These are phyloP conservation scores for Dryas octopetala DNA, from an alignment of 306 rosid species.

Conservation along the genomic window DNA sequence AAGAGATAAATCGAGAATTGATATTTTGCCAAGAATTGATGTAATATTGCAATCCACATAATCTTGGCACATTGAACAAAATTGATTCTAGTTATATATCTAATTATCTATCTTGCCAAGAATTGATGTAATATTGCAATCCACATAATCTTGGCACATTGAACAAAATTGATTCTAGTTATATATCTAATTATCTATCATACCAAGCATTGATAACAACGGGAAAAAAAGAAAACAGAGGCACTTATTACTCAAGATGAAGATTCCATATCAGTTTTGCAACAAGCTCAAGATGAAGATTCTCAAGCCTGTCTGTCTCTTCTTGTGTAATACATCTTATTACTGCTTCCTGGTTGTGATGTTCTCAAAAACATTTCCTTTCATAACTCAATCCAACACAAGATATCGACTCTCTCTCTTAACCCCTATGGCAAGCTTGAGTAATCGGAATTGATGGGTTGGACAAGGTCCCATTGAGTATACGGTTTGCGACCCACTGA, in stretches of 20 bases:
- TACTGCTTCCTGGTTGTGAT: not conserved
- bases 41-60: too few species aligned
- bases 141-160: too few species aligned
- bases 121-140: not conserved
- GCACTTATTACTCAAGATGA: too few species aligned
- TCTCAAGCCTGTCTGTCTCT: not conserved
- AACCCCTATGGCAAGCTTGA: constrained; percentile 64
- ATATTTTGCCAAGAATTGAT: not conserved
- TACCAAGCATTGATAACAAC: not conserved
- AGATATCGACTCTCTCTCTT: not conserved
- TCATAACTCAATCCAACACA: not conserved
- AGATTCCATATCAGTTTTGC: too few species aligned
- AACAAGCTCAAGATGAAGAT: not conserved
- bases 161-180: too few species aligned
- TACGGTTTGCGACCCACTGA: constrained; percentile 67
- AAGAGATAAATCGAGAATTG: not conserved
- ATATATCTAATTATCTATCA: too few species aligned
- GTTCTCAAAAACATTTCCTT: not conserved
- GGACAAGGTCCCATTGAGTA: constrained; percentile 60
- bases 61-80: too few species aligned
- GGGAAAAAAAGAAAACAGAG: not conserved
- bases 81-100: too few species aligned
- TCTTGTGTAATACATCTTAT: not conserved
- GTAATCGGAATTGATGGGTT: constrained; percentile 66
- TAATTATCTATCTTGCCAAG: too few species aligned